phyloP scores from a whole-genome alignment of 164 flowering plant genomes.

The Houttuynia cordata region DNA sequence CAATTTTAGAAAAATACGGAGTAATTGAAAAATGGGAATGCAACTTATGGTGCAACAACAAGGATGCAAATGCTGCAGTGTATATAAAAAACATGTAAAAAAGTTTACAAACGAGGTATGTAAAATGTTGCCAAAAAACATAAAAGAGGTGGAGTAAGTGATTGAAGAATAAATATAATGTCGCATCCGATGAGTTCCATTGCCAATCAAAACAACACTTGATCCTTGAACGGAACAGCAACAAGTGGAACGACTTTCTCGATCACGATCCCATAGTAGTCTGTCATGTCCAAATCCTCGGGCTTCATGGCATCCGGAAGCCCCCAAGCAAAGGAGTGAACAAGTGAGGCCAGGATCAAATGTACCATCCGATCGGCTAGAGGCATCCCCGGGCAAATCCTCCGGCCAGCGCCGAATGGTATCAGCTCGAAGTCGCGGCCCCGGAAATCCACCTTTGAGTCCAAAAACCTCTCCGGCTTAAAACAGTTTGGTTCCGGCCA shows the following conservation, averaged over 20 bases:
- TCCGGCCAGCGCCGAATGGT: slow-evolving; percentile 16
- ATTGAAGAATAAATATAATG: too few relatives aligned
- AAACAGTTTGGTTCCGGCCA: slow-evolving; percentile 21
- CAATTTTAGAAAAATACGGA: too few relatives aligned
- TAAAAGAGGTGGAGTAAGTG: too few relatives aligned
- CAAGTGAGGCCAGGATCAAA: slow-evolving; percentile 9
- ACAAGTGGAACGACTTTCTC: neutral
- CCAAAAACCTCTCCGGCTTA: slow-evolving; percentile 29
- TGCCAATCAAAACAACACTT: too few relatives aligned
- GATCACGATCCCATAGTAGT: neutral
- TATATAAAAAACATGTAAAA: too few relatives aligned
- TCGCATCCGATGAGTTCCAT: too few relatives aligned
- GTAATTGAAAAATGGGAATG: too few relatives aligned
- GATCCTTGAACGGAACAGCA: too few relatives aligned
- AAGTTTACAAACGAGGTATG: too few relatives aligned
- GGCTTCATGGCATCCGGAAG: neutral
- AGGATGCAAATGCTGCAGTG: too few relatives aligned
- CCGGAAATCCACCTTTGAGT: neutral
- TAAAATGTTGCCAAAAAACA: too few relatives aligned
- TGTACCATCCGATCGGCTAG: slow-evolving; percentile 12
- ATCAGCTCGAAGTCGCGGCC: slow-evolving; percentile 4
- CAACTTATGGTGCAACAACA: too few relatives aligned
- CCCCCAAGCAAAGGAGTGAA: slow-evolving; percentile 5
- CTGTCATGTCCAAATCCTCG: neutral
- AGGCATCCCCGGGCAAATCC: slow-evolving; percentile 12